Base-by-base conservation (phyloP, 352 stramenopile species). In the Globisporangium viniferum region DNA sequence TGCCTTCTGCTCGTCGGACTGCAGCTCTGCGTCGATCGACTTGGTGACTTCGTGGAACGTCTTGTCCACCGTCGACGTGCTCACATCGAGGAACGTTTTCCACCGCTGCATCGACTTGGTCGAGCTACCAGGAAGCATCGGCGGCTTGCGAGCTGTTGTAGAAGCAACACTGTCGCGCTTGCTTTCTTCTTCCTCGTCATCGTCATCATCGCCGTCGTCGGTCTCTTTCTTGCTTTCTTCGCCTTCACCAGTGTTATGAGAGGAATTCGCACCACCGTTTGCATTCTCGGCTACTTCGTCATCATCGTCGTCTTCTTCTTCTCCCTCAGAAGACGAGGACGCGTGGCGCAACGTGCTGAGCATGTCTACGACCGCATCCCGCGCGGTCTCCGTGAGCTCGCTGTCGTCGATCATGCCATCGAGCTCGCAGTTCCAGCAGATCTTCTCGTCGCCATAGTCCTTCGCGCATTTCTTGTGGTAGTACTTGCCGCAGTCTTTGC, bases 401-500 rank as follows among this genome's bases (percentile, higher is more conserved):
- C 73, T 90, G 59, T 94, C 86, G 48, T 94, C 84, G 62, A 94
- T 92, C 72, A 93, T 81, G 8, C 75, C 81, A 35, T 87, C 78
- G 49, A 88, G 69, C 62, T 92, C 82, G 59, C 86, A 94, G 31
- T 90, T 88, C 82, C 84, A 94, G 71, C 86, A 94, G 14, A 84
- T 65, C 8, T 70, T 84, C 24, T 89, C 83, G 56, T 91, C 81
- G 7, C 86, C 86, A 51, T 89, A 90, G 44, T 92, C 82, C 31
- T 74, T 83, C 2, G 86, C 84, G 61, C 86, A 94, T 18, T 76
- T 77, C 57, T 77, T 88, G 70, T 94, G 86, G 60, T 90, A 92
- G 62, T 89, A 93, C 59, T 86, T 86, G 2, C 59, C 74, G 65
- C 85, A 93, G 2, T 71, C 76, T 4, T 59, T 51, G 15, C 85